These are phyloP conservation scores for Fusarium decemcellulare DNA, from an alignment of 2,329 filamentous ascomycete species.

Conservation along the genomic window DNA sequence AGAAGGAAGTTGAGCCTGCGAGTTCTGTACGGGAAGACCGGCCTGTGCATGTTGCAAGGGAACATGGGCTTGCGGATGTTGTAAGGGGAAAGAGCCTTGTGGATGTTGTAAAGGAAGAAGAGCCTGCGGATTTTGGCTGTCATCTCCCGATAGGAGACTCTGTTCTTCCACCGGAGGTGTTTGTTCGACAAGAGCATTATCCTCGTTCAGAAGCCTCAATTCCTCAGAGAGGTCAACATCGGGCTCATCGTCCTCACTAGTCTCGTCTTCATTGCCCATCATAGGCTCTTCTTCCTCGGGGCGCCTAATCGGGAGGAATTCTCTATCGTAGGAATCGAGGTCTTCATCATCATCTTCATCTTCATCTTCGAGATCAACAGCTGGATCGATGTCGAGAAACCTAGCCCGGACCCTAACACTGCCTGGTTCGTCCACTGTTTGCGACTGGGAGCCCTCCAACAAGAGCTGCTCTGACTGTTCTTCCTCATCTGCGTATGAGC, in stretches of 20 bases:
- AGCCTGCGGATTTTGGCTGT: neutral
- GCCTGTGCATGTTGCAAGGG: neutral
- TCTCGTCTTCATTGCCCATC: constrained; percentile 32
- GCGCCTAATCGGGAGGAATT: constrained; percentile 36
- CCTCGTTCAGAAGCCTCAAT: constrained; percentile 41
- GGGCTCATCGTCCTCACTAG: constrained; percentile 28
- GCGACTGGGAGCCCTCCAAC: constrained; percentile 49
- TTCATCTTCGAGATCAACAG: constrained; percentile 19
- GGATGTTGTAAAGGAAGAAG: neutral
- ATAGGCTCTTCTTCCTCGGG: neutral
- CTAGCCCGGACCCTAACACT: constrained; percentile 36
- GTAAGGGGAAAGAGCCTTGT: no score
- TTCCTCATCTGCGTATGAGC: constrained; percentile 52
- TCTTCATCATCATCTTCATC: constrained; percentile 26
- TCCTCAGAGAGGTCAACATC: constrained; percentile 39
- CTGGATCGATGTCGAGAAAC: constrained; percentile 41
- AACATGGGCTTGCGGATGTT: no score
- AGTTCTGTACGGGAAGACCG: no score
- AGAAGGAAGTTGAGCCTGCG: neutral
- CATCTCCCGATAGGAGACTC: constrained; percentile 8
- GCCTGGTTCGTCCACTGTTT: constrained; percentile 25
- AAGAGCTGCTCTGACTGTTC: constrained; percentile 45
- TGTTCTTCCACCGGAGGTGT: constrained; percentile 12
- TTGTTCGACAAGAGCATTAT: constrained; percentile 34
- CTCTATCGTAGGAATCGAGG: constrained; percentile 45